Evolutionary conservation across 345 rosid genomes (phyloP), one percentile per base, ranked within the genome.

Genomic region (Syzygium jambos): DNA sequence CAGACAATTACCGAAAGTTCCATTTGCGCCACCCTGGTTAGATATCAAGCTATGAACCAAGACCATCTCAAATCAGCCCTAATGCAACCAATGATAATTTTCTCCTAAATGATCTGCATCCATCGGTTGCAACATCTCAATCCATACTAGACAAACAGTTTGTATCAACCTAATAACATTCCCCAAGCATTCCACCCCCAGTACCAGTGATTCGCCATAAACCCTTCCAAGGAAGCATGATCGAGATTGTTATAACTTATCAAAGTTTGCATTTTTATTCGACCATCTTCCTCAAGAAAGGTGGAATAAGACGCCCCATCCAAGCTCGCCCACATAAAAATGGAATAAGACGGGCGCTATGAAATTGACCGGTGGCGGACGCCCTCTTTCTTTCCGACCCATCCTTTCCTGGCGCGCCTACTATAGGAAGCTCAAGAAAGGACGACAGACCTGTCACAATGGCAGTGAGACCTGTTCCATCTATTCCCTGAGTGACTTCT

Each of bases 381-480:
- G 43, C 5, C 43, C 43, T 41, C 43, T 41, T 41, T 41, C 6
- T 4, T 41, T 41, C 43, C 5, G 43, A 41, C 43, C 43, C 43
- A 41, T 41, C 43, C 43, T 41, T 41, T 41, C 43, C 43, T 41
- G 43, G 43, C 43, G 43, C 43, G 6, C 43, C 43, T 41, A 41
- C 1, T 5, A 41, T 4, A 41, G 43, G 43, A 41, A 41, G 43
- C 43, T 41, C 5, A 41, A 41, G 43, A 41, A 41, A 41, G 43
- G 43, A 17, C 16, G 15, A 52, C 27, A 52, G 27, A 91, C 94
- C 94, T 86, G 94, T 90, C 85, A 93, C 89, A 46, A 92, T 86
- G 87, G 95, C 92, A 77, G 94, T 92, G 87, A 92, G 92, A 65
- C 89, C 92, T 78, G 90, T 85, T 30, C 90, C 94, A 87, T 93